A percentile compares a stretch with the other conserved stretches of the same genome.
Conservation (phyloP, 75 land plant genomes). For the Gnetum montanum region DNA sequence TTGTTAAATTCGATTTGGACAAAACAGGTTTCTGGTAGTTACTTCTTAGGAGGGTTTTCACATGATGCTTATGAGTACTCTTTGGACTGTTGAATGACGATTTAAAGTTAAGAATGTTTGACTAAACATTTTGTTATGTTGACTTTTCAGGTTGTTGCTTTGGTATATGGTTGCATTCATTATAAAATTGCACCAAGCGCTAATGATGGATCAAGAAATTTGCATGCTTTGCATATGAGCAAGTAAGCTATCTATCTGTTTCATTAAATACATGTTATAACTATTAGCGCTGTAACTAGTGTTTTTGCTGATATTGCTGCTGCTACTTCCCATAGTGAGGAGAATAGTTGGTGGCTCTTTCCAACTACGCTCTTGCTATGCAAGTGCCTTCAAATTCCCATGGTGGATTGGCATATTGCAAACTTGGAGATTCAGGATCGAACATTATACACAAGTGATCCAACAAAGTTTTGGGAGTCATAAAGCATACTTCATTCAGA, state of each 20-base stretch:
- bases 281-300: background rate
- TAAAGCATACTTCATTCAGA: constrained; percentile 30
- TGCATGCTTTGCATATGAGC: constrained; percentile 51
- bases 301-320: constrained; percentile 2
- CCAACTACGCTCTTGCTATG: constrained; percentile 56
- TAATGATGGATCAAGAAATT: constrained; percentile 16
- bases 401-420: constrained; percentile 87
- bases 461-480: constrained; percentile 78
- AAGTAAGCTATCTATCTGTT: constrained; percentile 16
- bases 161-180: constrained; percentile 77
- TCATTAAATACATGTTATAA: background rate
- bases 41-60: background rate
- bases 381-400: constrained; percentile 78
- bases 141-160: constrained; percentile 66
- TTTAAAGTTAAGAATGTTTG: background rate
- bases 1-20: background rate
- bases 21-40: background rate
- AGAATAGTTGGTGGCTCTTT: constrained; percentile 89
- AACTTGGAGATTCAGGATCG: constrained; percentile 93
- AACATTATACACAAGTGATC: constrained; percentile 75
- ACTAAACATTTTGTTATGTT: background rate
- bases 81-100: background rate
- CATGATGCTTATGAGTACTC: background rate
- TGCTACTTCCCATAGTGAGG: constrained; percentile 59
- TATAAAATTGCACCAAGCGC: constrained; percentile 35